Evolutionary conservation across 2,329 filamentous ascomycete genomes (phyloP).

Genomic region (Colletotrichum sp.): DNA sequence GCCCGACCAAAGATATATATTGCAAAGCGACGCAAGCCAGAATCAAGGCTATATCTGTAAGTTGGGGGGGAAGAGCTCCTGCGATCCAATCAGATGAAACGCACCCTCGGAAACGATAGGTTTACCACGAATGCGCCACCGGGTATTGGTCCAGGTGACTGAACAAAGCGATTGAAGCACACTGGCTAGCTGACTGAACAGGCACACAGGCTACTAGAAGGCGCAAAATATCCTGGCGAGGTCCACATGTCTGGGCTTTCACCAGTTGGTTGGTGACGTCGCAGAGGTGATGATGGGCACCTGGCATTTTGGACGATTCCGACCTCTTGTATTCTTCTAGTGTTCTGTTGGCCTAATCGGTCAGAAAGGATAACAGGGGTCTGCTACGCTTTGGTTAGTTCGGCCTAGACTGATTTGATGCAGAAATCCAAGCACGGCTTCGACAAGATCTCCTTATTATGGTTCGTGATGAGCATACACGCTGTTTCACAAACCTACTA

Average conservation of each 20-base stretch:
- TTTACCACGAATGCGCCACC: background rate
- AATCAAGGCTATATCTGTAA: background rate
- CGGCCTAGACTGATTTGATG: background rate
- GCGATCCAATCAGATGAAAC: background rate
- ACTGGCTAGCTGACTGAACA: background rate
- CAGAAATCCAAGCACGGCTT: background rate
- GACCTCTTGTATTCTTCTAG: background rate
- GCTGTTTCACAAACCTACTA: background rate
- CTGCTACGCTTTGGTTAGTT: background rate
- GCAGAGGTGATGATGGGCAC: background rate
- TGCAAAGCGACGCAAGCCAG: background rate
- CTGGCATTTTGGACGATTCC: background rate
- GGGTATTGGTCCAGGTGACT: background rate
- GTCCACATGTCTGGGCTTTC: background rate
- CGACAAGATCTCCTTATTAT: background rate
- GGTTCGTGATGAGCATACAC: background rate
- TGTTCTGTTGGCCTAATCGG: background rate
- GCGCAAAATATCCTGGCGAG: background rate
- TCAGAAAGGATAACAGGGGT: background rate
- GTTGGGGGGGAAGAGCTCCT: background rate
- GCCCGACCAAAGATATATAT: background rate
- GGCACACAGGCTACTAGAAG: background rate
- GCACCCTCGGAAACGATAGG: background rate
- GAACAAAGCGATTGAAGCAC: background rate
- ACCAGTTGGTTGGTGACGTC: background rate